Evolutionary conservation across 768 basidiomycete genomes (phyloP).

Genomic region (Kwoniella botswanensis): DNA sequence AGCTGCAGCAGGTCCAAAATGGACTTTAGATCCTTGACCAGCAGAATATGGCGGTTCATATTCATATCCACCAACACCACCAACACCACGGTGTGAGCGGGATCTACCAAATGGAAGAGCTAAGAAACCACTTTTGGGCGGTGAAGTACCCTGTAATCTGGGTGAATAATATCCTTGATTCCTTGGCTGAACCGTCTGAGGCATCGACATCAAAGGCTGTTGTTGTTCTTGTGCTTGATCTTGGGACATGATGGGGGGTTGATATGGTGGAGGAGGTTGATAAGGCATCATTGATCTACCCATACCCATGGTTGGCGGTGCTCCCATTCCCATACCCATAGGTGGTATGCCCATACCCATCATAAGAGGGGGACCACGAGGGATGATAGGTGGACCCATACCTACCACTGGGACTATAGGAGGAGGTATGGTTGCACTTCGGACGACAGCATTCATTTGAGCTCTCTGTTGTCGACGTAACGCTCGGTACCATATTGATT

Average conservation of each 20-base stretch:
- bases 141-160: conserved; percentile 16
- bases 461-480: conserved; percentile 46
- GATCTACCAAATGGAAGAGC: neutral
- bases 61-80: neutral
- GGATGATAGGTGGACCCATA: conserved; percentile 19
- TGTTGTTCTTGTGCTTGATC: conserved; percentile 7
- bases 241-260: conserved; percentile 14
- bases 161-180: conserved; percentile 24
- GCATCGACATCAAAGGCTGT: conserved; percentile 14
- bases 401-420: conserved; percentile 27
- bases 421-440: conserved; percentile 44
- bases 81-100: neutral
- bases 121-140: conserved; percentile 4
- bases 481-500: conserved; percentile 52
- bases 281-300: neutral
- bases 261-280: conserved; percentile 16
- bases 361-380: conserved; percentile 8
- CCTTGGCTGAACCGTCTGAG: conserved; percentile 3
- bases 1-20: conserved; percentile 15
- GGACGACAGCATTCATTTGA: conserved; percentile 42
- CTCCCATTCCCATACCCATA: conserved; percentile 7
- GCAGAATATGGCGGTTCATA: neutral
- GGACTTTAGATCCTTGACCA: conserved; percentile 4
- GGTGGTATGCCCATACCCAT: conserved; percentile 2
- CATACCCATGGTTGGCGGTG: conserved; percentile 1